Evolutionary conservation across 257 asterid species (phyloP), one percentile per base, ranked within the genome.

Genomic region (Echium plantagineum): DNA sequence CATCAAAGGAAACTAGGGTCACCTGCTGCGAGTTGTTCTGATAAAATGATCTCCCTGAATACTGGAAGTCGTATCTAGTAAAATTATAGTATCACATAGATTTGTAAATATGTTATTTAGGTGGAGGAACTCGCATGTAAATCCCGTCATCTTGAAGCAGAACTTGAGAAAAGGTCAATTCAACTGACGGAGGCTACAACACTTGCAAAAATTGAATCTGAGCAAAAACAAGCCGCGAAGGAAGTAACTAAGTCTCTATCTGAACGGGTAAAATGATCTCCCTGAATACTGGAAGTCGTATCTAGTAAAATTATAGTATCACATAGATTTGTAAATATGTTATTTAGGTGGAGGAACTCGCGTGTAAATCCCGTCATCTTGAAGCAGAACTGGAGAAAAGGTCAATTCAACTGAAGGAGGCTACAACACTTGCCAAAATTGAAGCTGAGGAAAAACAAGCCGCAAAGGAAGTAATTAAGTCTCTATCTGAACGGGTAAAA

Each of bases 381-480:
- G 93, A 85, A 80, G 87, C 77, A 55, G 91, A 90, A 70, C 81
- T 90, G 58, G 83, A 70, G 66, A 69, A 63, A 66, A 85, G 85
- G 71, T 67, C 87, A 15, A 76, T 61, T 81, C 84, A 81, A 58
- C 67, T 87, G 79, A 75, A 71, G 70, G 96, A 87, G 71, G 78
- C 64, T 63, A 66, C 68, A 21, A 78, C 81, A 68, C 71, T 67
- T 57, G 90, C 89, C 22, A 83, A 75, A 3, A 81, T 76, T 15
- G 98, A 87, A 77, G 83, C 89, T 58, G 82, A 76, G 56, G 85
- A 83, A 72, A 73, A 74, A 74, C 78, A 76, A 78, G 89, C 93
- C 16, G 95, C 95, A 1, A 84, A 83, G 70, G 90, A 82, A 79
- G 86, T 85, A 56, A 87, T 90, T 62, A 80, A 78, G 72, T 77